Conservation (phyloP, 768 basidiomycete genomes). For the Gymnopilus dilepis region DNA sequence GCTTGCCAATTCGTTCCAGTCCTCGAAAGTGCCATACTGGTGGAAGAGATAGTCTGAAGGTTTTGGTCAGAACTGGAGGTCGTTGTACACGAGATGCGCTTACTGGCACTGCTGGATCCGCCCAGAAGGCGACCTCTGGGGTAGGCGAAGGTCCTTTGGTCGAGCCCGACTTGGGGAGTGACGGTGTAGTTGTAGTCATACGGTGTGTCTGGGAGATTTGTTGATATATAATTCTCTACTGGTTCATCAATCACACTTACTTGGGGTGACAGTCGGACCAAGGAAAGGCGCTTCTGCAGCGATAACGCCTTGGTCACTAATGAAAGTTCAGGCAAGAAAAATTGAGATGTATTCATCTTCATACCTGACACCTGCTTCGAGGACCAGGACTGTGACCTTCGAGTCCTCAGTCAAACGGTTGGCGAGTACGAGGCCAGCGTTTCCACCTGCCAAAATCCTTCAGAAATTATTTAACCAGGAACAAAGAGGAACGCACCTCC, state of each 20-base stretch:
- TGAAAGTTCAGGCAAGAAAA: background rate
- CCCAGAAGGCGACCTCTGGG: slow-evolving; percentile 13
- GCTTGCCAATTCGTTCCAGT: slow-evolving; percentile 37
- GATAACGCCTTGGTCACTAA: slow-evolving; percentile 5
- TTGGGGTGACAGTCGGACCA: slow-evolving; percentile 7
- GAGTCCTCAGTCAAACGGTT: slow-evolving; percentile 16
- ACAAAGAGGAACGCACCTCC: background rate
- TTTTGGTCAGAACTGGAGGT: background rate
- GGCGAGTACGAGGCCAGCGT: slow-evolving; percentile 13
- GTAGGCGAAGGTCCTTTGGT: slow-evolving; percentile 11
- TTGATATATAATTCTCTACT: slow-evolving; percentile 34
- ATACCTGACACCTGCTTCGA: slow-evolving; percentile 10
- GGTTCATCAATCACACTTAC: background rate
- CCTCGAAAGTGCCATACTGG: slow-evolving; percentile 32
- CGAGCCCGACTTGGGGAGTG: slow-evolving; percentile 8
- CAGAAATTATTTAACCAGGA: background rate
- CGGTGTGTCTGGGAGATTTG: slow-evolving; percentile 27
- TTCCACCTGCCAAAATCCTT: background rate
- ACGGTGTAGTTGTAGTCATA: slow-evolving; percentile 19
- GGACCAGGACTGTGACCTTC: slow-evolving; percentile 1
- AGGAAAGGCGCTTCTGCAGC: slow-evolving; percentile 8
- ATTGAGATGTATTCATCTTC: background rate
- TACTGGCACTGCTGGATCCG: slow-evolving; percentile 12
- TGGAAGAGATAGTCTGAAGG: slow-evolving; percentile 38
- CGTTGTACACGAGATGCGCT: background rate